phyloP scores from a whole-genome alignment of 2,329 filamentous ascomycete genomes.

The Colletotrichum orchidophilum region DNA sequence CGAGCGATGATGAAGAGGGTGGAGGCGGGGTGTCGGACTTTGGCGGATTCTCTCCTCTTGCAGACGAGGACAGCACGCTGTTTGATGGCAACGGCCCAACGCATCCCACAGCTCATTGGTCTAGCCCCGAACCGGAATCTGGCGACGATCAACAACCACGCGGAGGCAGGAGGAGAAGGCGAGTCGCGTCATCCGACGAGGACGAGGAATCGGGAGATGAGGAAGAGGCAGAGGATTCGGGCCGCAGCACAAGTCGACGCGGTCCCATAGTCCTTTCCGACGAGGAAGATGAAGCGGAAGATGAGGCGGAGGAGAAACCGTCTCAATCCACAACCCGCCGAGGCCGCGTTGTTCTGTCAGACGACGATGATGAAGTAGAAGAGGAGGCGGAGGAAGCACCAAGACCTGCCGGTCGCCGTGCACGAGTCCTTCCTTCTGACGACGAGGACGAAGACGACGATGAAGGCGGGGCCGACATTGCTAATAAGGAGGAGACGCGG shows the following conservation, averaged over 20 bases:
- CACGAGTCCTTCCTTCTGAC: conserved; percentile 13
- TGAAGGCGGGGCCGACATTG: conserved; percentile 20
- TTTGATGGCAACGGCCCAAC: conserved; percentile 14
- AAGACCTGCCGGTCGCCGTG: neutral
- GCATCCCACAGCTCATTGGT: conserved; percentile 38
- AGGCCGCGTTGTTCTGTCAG: conserved; percentile 33
- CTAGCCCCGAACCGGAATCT: conserved; percentile 41
- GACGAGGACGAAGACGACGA: conserved; percentile 30
- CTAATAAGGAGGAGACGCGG: neutral
- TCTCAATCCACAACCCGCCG: conserved; percentile 33
- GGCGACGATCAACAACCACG: neutral
- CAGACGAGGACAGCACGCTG: conserved; percentile 29
- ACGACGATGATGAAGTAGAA: conserved; percentile 35
- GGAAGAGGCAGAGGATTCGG: conserved; percentile 33
- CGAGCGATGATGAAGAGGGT: conserved; percentile 40
- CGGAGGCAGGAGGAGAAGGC: conserved; percentile 40
- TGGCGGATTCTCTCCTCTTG: conserved; percentile 12
- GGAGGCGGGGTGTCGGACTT: conserved; percentile 27
- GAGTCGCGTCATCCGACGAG: conserved; percentile 35
- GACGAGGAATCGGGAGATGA: conserved; percentile 40
- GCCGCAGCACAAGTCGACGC: neutral
- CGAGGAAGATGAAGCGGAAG: conserved; percentile 36
- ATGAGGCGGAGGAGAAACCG: conserved; percentile 2
- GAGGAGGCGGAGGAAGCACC: neutral
- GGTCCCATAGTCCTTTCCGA: conserved; percentile 35